A percentile compares a stretch with the other conserved stretches of the same genome.
Conservation (phyloP, 495 filamentous ascomycete species). For the Extremus antarcticus region DNA sequence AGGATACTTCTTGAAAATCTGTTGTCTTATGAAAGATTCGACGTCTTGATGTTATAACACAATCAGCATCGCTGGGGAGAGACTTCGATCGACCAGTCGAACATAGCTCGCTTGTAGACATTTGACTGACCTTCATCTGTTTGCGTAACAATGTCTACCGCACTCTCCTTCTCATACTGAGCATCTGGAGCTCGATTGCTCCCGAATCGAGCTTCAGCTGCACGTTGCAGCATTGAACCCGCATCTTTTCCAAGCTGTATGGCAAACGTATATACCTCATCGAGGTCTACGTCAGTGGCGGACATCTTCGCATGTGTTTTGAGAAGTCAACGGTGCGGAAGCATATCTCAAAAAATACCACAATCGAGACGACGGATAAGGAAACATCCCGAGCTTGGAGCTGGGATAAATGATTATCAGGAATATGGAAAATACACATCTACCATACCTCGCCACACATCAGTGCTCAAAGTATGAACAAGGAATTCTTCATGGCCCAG, state of each 20-base stretch:
- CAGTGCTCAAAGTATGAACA: no score
- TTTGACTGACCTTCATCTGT: constrained; percentile 49
- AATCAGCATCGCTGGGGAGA: no score
- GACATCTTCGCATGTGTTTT: not conserved
- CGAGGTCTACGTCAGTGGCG: constrained; percentile 30
- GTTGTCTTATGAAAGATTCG: constrained; percentile 50
- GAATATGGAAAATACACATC: no score
- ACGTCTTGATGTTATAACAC: constrained; percentile 44
- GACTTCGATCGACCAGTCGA: no score
- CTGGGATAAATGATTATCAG: no score
- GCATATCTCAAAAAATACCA: no score
- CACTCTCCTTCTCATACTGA: constrained; percentile 48
- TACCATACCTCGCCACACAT: no score
- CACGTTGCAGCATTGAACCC: constrained; percentile 47
- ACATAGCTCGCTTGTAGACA: not conserved
- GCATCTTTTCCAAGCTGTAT: constrained; percentile 53
- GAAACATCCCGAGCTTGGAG: no score
- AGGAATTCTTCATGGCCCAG: no score
- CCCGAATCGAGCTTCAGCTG: constrained; percentile 36
- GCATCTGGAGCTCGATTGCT: constrained; percentile 22
- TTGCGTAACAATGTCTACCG: constrained; percentile 63
- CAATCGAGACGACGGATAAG: no score
- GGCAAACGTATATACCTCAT: constrained; percentile 55
- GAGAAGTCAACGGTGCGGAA: no score
- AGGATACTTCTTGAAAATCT: constrained; percentile 47